Evolutionary conservation across 2,329 filamentous ascomycete species (phyloP).

Genomic region (Epichloe aotearoae): DNA sequence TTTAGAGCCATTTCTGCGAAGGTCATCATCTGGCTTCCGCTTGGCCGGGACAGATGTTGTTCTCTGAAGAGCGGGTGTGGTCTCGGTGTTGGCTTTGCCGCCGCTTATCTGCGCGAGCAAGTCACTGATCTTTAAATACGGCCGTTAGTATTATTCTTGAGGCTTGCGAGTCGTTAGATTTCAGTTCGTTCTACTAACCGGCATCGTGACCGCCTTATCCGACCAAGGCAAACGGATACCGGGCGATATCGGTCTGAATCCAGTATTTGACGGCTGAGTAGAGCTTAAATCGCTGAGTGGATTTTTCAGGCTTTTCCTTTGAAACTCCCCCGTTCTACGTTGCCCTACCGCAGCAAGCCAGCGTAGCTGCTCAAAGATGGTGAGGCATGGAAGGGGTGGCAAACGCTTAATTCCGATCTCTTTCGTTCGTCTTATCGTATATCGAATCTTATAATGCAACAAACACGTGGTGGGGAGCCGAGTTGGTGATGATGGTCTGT

Average conservation of each 20-base stretch:
- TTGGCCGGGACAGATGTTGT: constrained; percentile 26
- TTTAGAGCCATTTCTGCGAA: constrained; percentile 28
- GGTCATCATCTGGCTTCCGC: constrained; percentile 44
- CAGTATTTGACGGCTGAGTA: background rate
- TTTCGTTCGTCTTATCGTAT: background rate
- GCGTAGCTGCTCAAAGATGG: background rate
- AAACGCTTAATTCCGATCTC: background rate
- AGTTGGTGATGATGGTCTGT: background rate
- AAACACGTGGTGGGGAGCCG: background rate
- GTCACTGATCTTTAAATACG: constrained; percentile 19
- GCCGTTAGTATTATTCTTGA: background rate
- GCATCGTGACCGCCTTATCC: constrained; percentile 14
- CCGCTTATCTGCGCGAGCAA: constrained; percentile 45
- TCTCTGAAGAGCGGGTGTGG: constrained; percentile 18
- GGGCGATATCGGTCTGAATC: background rate
- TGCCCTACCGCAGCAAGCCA: background rate
- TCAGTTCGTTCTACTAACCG: constrained; percentile 13
- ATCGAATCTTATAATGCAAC: background rate
- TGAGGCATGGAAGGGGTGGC: background rate
- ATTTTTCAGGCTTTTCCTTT: background rate
- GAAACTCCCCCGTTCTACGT: background rate
- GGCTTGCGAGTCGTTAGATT: background rate
- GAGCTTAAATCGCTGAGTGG: background rate
- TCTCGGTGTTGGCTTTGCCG: constrained; percentile 28
- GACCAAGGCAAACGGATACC: background rate